Evolutionary conservation across 2,329 filamentous ascomycete genomes (phyloP).

Genomic region (Penicillium occitanis): DNA sequence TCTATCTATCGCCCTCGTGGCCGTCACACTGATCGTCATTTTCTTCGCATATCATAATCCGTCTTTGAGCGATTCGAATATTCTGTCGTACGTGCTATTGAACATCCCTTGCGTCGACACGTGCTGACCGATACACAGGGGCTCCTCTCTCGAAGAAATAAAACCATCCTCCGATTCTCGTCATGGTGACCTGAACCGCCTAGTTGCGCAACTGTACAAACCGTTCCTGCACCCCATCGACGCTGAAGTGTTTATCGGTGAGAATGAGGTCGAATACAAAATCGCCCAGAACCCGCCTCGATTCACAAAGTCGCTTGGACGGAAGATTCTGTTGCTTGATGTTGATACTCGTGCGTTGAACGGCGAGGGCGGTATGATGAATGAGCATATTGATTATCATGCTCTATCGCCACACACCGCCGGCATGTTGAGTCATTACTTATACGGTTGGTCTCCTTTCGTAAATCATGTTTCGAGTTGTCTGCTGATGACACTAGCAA

Average conservation of each 20-base stretch:
- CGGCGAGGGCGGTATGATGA: conserved; percentile 19
- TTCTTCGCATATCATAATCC: conserved; percentile 19
- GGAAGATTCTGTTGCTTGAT: conserved; percentile 18
- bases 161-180: conserved; percentile 9
- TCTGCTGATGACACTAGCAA: neutral
- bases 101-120: conserved; percentile 7
- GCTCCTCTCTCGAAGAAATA: conserved; percentile 14
- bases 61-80: conserved; percentile 11
- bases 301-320: conserved; percentile 18
- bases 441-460: conserved; percentile 9
- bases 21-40: conserved; percentile 10
- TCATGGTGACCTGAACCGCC: conserved; percentile 12
- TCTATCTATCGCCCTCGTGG: conserved; percentile 9
- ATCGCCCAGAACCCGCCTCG: conserved; percentile 17
- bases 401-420: conserved; percentile 18
- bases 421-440: conserved; percentile 20
- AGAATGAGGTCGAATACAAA: conserved; percentile 16
- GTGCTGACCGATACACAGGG: conserved; percentile 9
- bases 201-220: conserved; percentile 19
- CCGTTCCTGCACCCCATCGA: conserved; percentile 19
- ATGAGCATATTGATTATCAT: conserved; percentile 16
- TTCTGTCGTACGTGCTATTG: conserved; percentile 15
- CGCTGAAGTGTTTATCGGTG: conserved; percentile 17
- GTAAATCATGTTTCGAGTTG: neutral
- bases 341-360: conserved; percentile 20